These are phyloP conservation scores for Arthonia radiata DNA, from an alignment of 495 filamentous ascomycete genomes.

Conservation along the genomic window DNA sequence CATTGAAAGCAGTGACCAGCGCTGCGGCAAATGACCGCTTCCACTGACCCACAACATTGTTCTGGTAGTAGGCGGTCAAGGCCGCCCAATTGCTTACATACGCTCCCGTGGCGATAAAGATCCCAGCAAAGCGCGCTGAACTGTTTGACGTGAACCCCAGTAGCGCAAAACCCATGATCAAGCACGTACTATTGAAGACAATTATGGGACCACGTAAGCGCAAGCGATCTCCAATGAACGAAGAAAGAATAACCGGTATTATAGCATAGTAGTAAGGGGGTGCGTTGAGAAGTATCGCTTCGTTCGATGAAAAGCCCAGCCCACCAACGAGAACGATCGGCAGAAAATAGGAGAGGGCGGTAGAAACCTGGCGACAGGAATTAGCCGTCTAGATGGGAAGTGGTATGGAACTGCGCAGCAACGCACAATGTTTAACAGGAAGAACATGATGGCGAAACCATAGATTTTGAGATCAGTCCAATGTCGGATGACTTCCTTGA, in stretches of 20 bases:
- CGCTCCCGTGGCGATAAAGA: conserved; percentile 50
- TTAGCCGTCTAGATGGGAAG: no score
- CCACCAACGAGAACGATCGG: conserved; percentile 48
- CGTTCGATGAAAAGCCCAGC: conserved; percentile 41
- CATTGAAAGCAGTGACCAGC: conserved; percentile 43
- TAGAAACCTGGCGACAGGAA: no score
- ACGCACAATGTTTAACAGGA: conserved; percentile 50
- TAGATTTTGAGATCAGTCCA: conserved; percentile 47
- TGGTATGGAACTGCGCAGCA: no score
- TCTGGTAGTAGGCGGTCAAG: conserved; percentile 45
- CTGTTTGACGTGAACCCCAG: conserved; percentile 45
- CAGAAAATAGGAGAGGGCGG: conserved; percentile 35
- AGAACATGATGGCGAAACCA: conserved; percentile 47
- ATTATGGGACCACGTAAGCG: conserved; percentile 43
- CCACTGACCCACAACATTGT: conserved; percentile 53
- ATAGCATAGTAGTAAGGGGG: conserved; percentile 59
- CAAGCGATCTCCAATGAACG: conserved; percentile 39
- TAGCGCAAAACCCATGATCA: conserved; percentile 51
- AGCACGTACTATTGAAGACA: conserved; percentile 42
- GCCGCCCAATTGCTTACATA: conserved; percentile 67
- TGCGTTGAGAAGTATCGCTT: conserved; percentile 44
- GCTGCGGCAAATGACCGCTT: conserved; percentile 50
- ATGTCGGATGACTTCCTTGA: conserved; percentile 30
- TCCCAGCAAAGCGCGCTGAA: conserved; percentile 45
- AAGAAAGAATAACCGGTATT: conserved; percentile 44